Evolutionary conservation across 352 stramenopile genomes (phyloP).

Genomic region (Globisporangium iwayamae): DNA sequence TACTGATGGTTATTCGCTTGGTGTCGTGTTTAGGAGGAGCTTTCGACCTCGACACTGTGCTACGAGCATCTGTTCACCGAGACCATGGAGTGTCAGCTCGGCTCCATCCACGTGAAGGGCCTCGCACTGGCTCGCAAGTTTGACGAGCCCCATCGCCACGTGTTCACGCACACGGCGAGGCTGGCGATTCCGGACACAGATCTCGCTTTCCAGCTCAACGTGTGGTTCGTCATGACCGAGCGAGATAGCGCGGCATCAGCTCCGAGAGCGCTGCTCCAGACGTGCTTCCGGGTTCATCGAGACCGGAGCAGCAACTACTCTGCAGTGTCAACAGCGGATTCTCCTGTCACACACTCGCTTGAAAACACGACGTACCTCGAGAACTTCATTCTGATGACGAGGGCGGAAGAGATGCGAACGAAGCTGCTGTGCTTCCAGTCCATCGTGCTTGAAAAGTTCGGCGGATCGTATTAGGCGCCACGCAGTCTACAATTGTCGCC

Average conservation of each 20-base stretch:
- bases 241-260: neutral
- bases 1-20: neutral
- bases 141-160: neutral
- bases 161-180: neutral
- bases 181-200: neutral
- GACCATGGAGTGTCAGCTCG: conserved; percentile 6
- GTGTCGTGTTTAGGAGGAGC: neutral
- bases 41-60: neutral
- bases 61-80: neutral
- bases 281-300: neutral
- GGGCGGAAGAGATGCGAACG: conserved; percentile 2
- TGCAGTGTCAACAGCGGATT: neutral
- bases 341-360: neutral
- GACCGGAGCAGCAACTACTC: neutral
- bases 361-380: neutral
- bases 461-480: neutral
- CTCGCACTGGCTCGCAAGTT: conserved; percentile 5
- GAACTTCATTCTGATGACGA: conserved; percentile 4
- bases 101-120: neutral
- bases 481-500: too few species aligned
- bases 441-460: neutral
- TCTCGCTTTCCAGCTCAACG: neutral
- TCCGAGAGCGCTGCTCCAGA: neutral
- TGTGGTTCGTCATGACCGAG: conserved; percentile 2
- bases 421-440: conserved; percentile 5